A percentile compares a stretch with the other conserved stretches of the same genome.
phyloP scores from a whole-genome alignment of 2,329 filamentous ascomycete genomes.

The Alternaria sp. region DNA sequence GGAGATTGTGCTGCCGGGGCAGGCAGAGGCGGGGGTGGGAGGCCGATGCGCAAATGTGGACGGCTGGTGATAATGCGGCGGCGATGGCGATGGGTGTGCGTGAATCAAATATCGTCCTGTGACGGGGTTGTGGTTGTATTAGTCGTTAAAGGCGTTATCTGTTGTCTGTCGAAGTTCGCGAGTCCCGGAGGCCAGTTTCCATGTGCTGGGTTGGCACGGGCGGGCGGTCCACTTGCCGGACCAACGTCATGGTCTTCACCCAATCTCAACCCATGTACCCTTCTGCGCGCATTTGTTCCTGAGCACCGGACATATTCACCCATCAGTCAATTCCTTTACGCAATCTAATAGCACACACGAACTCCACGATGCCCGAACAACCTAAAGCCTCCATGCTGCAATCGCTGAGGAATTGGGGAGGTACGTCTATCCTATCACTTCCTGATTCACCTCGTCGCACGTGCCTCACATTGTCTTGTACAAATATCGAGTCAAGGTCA shows the following conservation, averaged over 20 bases:
- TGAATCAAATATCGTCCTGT: not conserved
- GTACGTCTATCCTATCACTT: conserved; percentile 46
- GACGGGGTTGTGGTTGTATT: not conserved
- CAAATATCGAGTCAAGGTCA: not conserved
- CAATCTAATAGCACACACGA: not conserved
- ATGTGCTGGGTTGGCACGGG: conserved; percentile 31
- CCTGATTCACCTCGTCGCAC: not conserved
- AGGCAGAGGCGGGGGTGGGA: conserved; percentile 10
- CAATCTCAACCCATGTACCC: conserved; percentile 14
- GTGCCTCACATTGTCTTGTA: conserved; percentile 3
- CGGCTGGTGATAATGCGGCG: not conserved
- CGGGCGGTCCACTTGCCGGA: conserved; percentile 16
- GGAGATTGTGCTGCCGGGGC: conserved; percentile 12
- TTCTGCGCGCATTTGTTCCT: not conserved
- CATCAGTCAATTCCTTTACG: not conserved
- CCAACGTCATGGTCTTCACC: conserved; percentile 36
- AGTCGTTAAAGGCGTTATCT: conserved; percentile 21
- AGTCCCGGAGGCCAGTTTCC: conserved; percentile 36
- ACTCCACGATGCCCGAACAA: conserved; percentile 48
- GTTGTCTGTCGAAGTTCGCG: conserved; percentile 24
- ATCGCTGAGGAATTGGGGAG: conserved; percentile 59
- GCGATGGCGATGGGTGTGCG: not conserved
- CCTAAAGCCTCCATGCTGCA: conserved; percentile 50
- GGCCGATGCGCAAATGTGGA: conserved; percentile 10
- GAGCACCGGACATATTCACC: not conserved